Evolutionary conservation across 495 filamentous ascomycete species (phyloP), one percentile per base, ranked within the genome.

Genomic region (Neurospora tetrasperma): DNA sequence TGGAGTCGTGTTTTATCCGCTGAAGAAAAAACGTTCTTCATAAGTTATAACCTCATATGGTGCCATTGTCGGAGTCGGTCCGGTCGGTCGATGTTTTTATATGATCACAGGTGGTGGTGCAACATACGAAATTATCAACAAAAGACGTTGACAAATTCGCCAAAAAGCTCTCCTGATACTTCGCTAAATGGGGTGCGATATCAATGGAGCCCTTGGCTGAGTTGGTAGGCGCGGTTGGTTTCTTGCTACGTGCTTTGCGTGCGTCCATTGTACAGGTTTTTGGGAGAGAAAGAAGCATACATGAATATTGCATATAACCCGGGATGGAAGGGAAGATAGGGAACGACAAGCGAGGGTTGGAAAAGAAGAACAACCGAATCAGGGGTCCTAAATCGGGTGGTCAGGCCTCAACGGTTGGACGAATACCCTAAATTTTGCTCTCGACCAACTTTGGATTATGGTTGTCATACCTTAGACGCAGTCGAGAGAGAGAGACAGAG

Each of bases 271-370:
- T 66, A 66, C 27, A 66, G 35, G 54, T 35, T 35, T 66, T 40
- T 68, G 70, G 35, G 23, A 59, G 66, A 54, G 43, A 71, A 62
- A 66, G 44, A 54, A 54, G 54, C 70, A 68, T 71, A 59, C 43
- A n/a, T 44, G 18, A 71, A 59, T 66, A 68, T 71, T 71, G 35
- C 23, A 39, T 68, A 71, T 71, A 31, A 12, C 38, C 27, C 42
- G n/a, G 48, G 38, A 31, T 18, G 27, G 70, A 44, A 31, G 27
- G 44, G 20, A 71, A n/a, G n/a, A 23, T n/a, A 31, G 23, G 18
- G n/a, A 54, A 44, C 23, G 41, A 71, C 70, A 71, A 71, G 48
- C 4, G 38, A 59, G 31, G 43, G 70, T 27, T 35, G 27, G 35
- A 35, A 39, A 35, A 68, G 27, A n/a, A 38, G 16, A 71, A 14